Evolutionary conservation across 2,329 filamentous ascomycete genomes (phyloP).

Genomic region (Magnaporthiopsis poae): DNA sequence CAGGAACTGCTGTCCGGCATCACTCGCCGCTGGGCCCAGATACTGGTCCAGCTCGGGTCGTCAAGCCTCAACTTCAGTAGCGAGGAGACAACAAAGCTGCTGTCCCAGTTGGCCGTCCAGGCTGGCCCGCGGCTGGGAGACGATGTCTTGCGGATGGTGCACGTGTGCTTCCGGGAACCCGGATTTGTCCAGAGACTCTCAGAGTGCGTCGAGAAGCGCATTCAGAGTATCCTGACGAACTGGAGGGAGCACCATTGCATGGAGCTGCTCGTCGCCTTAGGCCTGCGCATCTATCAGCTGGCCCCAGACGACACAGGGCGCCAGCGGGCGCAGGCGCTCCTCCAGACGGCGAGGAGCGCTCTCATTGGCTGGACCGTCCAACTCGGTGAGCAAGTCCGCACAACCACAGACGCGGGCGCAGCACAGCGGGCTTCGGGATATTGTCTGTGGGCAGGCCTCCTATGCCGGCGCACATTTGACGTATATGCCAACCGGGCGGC

Average conservation of each 20-base stretch:
- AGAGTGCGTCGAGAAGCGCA: conserved; percentile 31
- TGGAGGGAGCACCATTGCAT: conserved; percentile 52
- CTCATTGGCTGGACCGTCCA: conserved; percentile 39
- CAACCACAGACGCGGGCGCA: conserved; percentile 25
- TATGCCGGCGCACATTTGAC: conserved; percentile 38
- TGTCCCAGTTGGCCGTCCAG: conserved; percentile 44
- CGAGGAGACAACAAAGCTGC: conserved; percentile 35
- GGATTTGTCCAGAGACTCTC: conserved; percentile 39
- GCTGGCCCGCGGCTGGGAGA: conserved; percentile 35
- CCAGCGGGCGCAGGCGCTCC: conserved; percentile 19
- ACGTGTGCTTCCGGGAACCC: conserved; percentile 39
- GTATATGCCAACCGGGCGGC: conserved; percentile 1
- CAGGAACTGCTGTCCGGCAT: conserved; percentile 37
- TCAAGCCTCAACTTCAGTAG: conserved; percentile 51
- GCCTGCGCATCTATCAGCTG: conserved; percentile 28
- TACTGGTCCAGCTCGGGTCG: conserved; percentile 38
- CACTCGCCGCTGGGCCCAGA: conserved; percentile 34
- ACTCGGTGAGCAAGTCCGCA: conserved; percentile 35
- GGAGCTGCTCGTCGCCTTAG: conserved; percentile 44
- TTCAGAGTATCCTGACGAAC: conserved; percentile 39
- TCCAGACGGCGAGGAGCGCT: conserved; percentile 32
- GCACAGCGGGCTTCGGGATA: conserved; percentile 32
- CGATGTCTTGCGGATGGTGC: conserved; percentile 32
- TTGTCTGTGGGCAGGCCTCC: conserved; percentile 43
- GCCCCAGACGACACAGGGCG: conserved; percentile 9